Evolutionary conservation across 2,329 filamentous ascomycete genomes (phyloP).

Genomic region (Pseudodiploospora longispora): DNA sequence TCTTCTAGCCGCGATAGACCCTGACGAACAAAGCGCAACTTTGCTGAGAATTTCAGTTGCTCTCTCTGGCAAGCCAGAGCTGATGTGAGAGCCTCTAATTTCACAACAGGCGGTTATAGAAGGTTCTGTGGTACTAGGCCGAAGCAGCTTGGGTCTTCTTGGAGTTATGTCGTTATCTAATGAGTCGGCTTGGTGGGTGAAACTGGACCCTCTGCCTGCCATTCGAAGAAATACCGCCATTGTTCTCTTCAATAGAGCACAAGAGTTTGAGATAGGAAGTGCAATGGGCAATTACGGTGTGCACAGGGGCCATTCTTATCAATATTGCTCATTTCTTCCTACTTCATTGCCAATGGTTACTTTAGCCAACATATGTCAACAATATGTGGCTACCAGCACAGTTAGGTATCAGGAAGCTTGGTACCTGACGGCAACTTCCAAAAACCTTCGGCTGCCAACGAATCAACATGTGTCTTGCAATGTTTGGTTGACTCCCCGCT

Average conservation of each 20-base stretch:
- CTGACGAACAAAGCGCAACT: constrained; percentile 39
- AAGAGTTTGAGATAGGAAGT: not conserved
- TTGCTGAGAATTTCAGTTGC: constrained; percentile 48
- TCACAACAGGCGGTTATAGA: constrained; percentile 49
- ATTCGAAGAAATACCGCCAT: not conserved
- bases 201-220: not conserved
- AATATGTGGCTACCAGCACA: not conserved
- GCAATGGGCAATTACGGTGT: not conserved
- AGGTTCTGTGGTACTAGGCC: constrained; percentile 48
- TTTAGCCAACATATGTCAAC: too few species aligned
- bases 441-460: not conserved
- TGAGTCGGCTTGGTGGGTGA: constrained; percentile 13
- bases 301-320: not conserved
- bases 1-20: constrained; percentile 1
- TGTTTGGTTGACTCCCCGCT: not conserved
- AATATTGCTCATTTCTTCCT: not conserved
- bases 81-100: constrained; percentile 42
- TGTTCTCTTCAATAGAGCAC: not conserved
- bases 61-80: constrained; percentile 38
- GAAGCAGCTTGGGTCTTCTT: constrained; percentile 45
- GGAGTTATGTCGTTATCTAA: constrained; percentile 18
- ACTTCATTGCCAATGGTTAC: not conserved
- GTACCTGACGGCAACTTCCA: not conserved
- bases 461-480: constrained; percentile 1
- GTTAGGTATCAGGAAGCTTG: not conserved